Base-by-base conservation (phyloP, 768 basidiomycete genomes). In the Collybia sordida region DNA sequence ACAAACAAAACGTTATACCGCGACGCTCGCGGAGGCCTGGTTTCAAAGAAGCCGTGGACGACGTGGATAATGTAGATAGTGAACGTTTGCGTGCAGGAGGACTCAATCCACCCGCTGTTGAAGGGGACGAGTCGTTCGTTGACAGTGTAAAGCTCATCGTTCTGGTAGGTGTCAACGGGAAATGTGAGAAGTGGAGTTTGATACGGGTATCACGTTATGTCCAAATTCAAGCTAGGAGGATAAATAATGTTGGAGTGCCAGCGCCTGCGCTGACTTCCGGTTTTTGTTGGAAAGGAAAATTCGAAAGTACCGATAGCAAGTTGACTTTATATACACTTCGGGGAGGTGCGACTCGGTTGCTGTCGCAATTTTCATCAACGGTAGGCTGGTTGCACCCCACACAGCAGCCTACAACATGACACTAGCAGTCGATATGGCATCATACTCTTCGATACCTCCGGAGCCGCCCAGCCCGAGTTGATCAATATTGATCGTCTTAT, bases 1-100 rank as follows among this genome's bases (percentile, higher is more conserved):
- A 47, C 15, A 61, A 21, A 4, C 36, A 55, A 28, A 59, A 50
- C 7, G 46, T 53, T 17, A 61, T 42, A 4, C 59, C 57, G 21
- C 59, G 50, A 23, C 59, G 53, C 22, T 51, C 44, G 35, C 55
- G 57, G 6, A 61, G 50, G 31, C 31, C 14, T 31, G 31, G 31
- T 14, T 12, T 31, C 31, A 11, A 31, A 17, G 46, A 49, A 12
- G 17, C 42, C 7, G 50, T 50, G 19, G 52, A 56, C 23, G 48
- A 38, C 4, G 38, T 50, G 17, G 59, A 52, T 18, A 43, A 27
- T 21, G n/a, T 38, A 6, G 56, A 57, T n/a, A 23, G 11, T 19
- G 56, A 46, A 25, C 59, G 54, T 18, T 14, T 53, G 24, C 47
- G 54, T 8, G 54, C 34, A 40, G 50, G 11, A 39, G 39, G 25